These are phyloP conservation scores for Ambispora gerdemannii DNA, from an alignment of 192 early-diverging fungal genomes.

Conservation along the genomic window DNA sequence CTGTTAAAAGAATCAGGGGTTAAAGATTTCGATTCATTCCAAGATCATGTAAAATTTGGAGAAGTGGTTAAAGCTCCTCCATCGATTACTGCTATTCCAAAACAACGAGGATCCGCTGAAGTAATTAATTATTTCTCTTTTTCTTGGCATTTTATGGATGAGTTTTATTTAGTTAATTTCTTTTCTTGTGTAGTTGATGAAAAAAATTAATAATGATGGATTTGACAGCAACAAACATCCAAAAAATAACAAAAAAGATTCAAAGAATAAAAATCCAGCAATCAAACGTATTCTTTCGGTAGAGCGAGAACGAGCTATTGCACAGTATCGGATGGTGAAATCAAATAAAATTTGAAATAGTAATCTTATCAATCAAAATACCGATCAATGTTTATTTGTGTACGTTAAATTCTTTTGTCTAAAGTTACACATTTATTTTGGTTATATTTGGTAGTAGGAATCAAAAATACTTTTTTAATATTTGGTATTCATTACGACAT, in stretches of 20 bases:
- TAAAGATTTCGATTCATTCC: constrained; percentile 22
- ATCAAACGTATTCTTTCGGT: constrained; percentile 5
- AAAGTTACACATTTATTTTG: too few species aligned
- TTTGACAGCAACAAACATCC: background rate
- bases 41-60: constrained; percentile 28
- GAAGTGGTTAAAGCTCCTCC: constrained; percentile 27
- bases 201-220: background rate
- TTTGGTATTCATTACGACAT: too few species aligned
- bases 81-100: constrained; percentile 14
- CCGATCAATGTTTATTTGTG: too few species aligned
- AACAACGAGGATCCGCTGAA: background rate
- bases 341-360: background rate
- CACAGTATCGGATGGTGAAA: constrained; percentile 20
- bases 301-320: constrained; percentile 8
- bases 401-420: too few species aligned
- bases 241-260: background rate
- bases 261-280: background rate
- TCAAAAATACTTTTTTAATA: too few species aligned
- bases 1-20: background rate
- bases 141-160: background rate
- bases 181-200: background rate
- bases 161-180: background rate
- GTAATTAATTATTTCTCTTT: background rate
- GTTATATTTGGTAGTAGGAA: too few species aligned
- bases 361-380: too few species aligned